Percentiles rank a stretch among this genome's conserved stretches.
Evolutionary conservation across 2,329 filamentous ascomycete species (phyloP).

Genomic region (Raffaelea ambrosiae): DNA sequence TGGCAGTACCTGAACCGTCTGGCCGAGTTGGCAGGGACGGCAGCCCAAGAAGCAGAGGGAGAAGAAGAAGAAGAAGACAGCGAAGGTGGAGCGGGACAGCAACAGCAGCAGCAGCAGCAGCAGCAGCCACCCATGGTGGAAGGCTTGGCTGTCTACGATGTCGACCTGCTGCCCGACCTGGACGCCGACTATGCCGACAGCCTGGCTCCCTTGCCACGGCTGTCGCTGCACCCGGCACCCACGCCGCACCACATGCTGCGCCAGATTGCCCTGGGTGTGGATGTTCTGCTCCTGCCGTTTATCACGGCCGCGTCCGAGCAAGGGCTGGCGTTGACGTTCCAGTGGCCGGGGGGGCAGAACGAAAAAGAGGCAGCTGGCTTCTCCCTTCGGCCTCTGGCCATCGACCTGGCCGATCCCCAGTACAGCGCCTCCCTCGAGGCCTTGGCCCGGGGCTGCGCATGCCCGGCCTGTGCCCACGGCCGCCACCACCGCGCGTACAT

Average conservation of each 20-base stretch:
- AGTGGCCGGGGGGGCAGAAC: slow-evolving; percentile 46
- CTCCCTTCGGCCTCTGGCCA: slow-evolving; percentile 48
- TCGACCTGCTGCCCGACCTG: slow-evolving; percentile 59
- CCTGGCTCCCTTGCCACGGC: slow-evolving; percentile 57
- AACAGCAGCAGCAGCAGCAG: slow-evolving; percentile 39
- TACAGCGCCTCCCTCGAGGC: slow-evolving; percentile 57
- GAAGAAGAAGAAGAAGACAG: neutral
- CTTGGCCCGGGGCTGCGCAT: slow-evolving; percentile 56
- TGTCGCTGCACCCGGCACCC: slow-evolving; percentile 62
- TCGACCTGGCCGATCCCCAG: slow-evolving; percentile 64
- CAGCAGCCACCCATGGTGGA: slow-evolving; percentile 37
- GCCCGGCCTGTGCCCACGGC: slow-evolving; percentile 69
- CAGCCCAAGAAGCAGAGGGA: neutral
- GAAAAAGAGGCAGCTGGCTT: slow-evolving; percentile 7
- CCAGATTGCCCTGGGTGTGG: slow-evolving; percentile 68
- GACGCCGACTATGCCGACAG: slow-evolving; percentile 37
- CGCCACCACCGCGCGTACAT: slow-evolving; percentile 81
- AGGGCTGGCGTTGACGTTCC: slow-evolving; percentile 75
- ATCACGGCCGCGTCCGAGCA: slow-evolving; percentile 67
- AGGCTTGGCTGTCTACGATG: slow-evolving; percentile 72
- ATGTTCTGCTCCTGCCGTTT: slow-evolving; percentile 63
- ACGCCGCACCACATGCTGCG: slow-evolving; percentile 71
- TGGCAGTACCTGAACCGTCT: slow-evolving; percentile 71
- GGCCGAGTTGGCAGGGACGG: slow-evolving; percentile 29
- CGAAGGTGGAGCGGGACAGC: no score